Base-by-base conservation (phyloP, 306 rosid species). In the Castanea mollissima region DNA sequence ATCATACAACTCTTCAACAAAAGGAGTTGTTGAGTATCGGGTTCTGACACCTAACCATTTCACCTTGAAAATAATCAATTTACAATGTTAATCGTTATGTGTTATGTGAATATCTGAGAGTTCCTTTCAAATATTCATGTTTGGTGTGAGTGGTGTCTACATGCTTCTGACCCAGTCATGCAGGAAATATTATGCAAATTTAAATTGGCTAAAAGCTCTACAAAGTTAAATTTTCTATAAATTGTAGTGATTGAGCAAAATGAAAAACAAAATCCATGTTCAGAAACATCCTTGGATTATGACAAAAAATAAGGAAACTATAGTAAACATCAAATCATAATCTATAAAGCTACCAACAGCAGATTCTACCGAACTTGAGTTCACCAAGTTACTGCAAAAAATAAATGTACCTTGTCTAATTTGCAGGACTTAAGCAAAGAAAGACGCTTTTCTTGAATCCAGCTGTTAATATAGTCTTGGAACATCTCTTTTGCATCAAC, bases 401-500 rank as follows among this genome's bases (percentile, higher is more conserved):
- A 2, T 52, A 21, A 9, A 41, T 41, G 46, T 79, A 82, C 87
- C 83, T 83, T 77, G 14, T 79, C 82, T 54, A 67, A 82, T 74
- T 86, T 79, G 86, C 86, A 86, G 52, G 14, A 60, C n/a, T 77
- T 80, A 38, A 86, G 89, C 78, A 83, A 70, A 55, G 56, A 35
- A 27, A 18, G 34, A 20, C 51, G 80, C 67, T 74, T 83, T 51
- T 80, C 84, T 63, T 62, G 80, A 62, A 83, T 83, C 89, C 89
- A 86, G 16, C 2, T 46, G 52, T 19, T 32, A 59, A 83, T 86
- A 75, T 83, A 71, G 2, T 27, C 12, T 69, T 79, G 27, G 79
- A 86, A 86, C 76, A 86, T 27, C 35, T 77, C 81, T 67, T 86
- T 83, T 19, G 85, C 85, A 55, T 83, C 82, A 59, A 83, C 81